Evolutionary conservation across 345 rosid species (phyloP).

Genomic region (Abelmoschus esculentus): DNA sequence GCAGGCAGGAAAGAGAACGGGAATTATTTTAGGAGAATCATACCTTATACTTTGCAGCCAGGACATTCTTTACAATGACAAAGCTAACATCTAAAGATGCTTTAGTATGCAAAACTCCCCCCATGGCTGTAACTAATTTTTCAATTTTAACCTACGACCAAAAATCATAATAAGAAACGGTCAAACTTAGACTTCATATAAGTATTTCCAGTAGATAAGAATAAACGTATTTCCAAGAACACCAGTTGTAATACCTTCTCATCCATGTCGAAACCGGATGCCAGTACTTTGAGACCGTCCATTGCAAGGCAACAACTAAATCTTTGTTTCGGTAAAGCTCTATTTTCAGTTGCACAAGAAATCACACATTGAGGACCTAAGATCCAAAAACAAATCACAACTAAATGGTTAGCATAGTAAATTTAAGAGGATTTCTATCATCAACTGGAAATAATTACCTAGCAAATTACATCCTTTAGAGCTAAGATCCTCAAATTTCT

Average conservation of each 20-base stretch:
- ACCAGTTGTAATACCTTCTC: constrained; percentile 65
- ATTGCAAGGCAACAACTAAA: constrained; percentile 91
- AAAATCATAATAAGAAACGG: constrained; percentile 16
- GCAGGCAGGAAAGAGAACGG: neutral
- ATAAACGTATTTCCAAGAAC: neutral
- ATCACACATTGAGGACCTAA: constrained; percentile 89
- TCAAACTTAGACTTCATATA: neutral
- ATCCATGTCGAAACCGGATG: constrained; percentile 73
- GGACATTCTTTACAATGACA: constrained; percentile 79
- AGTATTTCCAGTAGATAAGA: neutral
- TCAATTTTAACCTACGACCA: constrained; percentile 61
- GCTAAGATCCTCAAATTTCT: constrained; percentile 79
- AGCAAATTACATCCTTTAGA: constrained; percentile 74
- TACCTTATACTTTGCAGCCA: constrained; percentile 95
- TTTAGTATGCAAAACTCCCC: constrained; percentile 57
- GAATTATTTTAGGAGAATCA: constrained; percentile 2
- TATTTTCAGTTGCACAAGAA: constrained; percentile 76
- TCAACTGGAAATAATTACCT: constrained; percentile 32
- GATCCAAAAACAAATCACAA: neutral
- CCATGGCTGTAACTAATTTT: constrained; percentile 73
- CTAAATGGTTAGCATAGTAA: neutral
- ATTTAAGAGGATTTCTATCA: neutral
- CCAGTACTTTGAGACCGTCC: constrained; percentile 84
- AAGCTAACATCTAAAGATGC: constrained; percentile 70
- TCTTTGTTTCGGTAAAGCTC: constrained; percentile 59